These are phyloP conservation scores for Talaromyces atroroseus DNA, from an alignment of 2,329 filamentous ascomycete genomes.

Conservation along the genomic window DNA sequence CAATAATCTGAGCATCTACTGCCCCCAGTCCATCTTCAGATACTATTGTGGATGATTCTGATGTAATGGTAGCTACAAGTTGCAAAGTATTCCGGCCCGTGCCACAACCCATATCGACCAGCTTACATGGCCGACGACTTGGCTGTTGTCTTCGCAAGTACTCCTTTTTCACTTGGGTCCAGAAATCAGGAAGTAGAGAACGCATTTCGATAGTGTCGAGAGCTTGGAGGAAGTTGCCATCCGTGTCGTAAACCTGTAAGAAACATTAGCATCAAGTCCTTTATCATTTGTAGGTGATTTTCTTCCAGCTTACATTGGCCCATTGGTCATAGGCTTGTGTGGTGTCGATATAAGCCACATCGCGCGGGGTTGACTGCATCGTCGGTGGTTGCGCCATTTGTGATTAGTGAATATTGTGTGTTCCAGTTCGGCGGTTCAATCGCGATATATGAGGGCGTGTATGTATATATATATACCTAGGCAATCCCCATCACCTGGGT, in stretches of 20 bases:
- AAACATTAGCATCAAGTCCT: neutral
- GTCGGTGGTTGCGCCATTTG: slow-evolving; percentile 11
- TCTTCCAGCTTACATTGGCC: slow-evolving; percentile 25
- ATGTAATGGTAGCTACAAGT: slow-evolving; percentile 28
- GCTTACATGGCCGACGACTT: slow-evolving; percentile 22
- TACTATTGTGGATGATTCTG: neutral
- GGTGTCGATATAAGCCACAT: slow-evolving; percentile 27
- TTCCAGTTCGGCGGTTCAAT: too few species aligned
- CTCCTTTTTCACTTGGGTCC: slow-evolving; percentile 20
- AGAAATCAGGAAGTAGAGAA: slow-evolving; percentile 46
- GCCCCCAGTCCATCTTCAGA: slow-evolving; percentile 1
- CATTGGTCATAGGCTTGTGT: slow-evolving; percentile 35
- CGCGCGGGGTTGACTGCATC: slow-evolving; percentile 7
- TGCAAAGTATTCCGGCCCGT: slow-evolving; percentile 59
- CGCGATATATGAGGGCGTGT: too few species aligned
- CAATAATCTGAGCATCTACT: slow-evolving; percentile 39
- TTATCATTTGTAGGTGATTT: neutral
- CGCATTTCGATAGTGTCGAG: slow-evolving; percentile 56
- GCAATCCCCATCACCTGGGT: neutral
- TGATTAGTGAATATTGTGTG: neutral
- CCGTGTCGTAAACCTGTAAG: slow-evolving; percentile 54
- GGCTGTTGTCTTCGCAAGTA: neutral
- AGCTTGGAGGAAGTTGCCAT: slow-evolving; percentile 62
- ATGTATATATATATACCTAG: too few species aligned
- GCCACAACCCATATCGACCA: slow-evolving; percentile 62